phyloP scores from a whole-genome alignment of 1,284 basidiomycete species.

The Ganoderma lucidum region DNA sequence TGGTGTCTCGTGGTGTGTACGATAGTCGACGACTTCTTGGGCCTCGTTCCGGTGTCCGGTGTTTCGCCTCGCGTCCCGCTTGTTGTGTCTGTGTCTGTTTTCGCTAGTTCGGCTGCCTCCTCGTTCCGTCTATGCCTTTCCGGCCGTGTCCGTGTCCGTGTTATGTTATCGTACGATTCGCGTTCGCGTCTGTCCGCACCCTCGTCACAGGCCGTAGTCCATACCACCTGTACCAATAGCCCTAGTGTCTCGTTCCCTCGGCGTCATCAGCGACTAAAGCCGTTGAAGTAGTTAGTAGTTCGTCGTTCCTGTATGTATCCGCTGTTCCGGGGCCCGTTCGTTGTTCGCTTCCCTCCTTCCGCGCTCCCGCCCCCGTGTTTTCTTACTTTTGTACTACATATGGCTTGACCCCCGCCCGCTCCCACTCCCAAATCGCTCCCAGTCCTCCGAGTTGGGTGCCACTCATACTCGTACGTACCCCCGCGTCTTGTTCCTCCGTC shows the following conservation, averaged over 20 bases:
- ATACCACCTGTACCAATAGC: conserved; percentile 9
- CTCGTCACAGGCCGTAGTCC: not conserved
- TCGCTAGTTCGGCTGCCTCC: not conserved
- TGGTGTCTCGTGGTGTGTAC: conserved; percentile 14
- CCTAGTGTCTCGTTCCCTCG: not conserved
- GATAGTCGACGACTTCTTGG: conserved; percentile 20
- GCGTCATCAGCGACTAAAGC: not conserved
- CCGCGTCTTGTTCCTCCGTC: not conserved
- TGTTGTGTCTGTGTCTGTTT: not conserved
- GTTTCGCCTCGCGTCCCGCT: not conserved
- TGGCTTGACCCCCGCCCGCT: not conserved
- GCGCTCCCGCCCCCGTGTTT: conserved; percentile 1
- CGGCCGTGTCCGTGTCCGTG: not conserved
- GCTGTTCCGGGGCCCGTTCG: not conserved
- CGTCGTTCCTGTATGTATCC: conserved; percentile 3
- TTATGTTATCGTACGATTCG: conserved; percentile 8
- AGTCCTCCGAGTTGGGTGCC: not conserved
- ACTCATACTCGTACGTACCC: not conserved
- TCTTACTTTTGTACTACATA: not conserved
- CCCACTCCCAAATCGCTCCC: not conserved
- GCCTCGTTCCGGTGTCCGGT: not conserved
- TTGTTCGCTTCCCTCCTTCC: not conserved
- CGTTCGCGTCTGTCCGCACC: not conserved
- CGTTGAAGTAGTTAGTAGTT: conserved; percentile 3
- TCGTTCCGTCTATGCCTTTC: conserved; percentile 3